These are phyloP conservation scores for barrel medic (Medicago truncatula) DNA, from an alignment of 306 rosid species.

Conservation along the genomic window MtrunA17r5.0-ANR NC_053049.1:40006001-40006500, in stretches of 20 bases:
- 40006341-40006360: conserved; percentile 39
- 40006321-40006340: conserved; percentile 2
- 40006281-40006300: neutral
- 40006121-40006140: conserved; percentile 95
- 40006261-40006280: conserved; percentile 7
- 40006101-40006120: conserved; percentile 96
- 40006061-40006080: conserved; percentile 94
- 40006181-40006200: conserved; percentile 81
- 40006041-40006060: conserved; percentile 99
- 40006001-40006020: conserved; percentile 92
- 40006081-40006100: conserved; percentile 96
- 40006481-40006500: conserved; percentile 96
- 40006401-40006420: conserved; percentile 74
- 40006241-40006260: conserved; percentile 22
- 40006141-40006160: conserved; percentile 98
- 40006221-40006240: conserved; percentile 30
- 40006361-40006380: conserved; percentile 6
- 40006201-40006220: conserved; percentile 82
- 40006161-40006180: conserved; percentile 98
- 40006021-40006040: conserved; percentile 92
- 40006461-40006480: conserved; percentile 95
- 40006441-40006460: conserved; percentile 99
- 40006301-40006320: neutral
- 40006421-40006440: conserved; percentile 79
- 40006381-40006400: conserved; percentile 58